Conservation (phyloP, 1,139 yeast species). For the Pichia sp. region DNA sequence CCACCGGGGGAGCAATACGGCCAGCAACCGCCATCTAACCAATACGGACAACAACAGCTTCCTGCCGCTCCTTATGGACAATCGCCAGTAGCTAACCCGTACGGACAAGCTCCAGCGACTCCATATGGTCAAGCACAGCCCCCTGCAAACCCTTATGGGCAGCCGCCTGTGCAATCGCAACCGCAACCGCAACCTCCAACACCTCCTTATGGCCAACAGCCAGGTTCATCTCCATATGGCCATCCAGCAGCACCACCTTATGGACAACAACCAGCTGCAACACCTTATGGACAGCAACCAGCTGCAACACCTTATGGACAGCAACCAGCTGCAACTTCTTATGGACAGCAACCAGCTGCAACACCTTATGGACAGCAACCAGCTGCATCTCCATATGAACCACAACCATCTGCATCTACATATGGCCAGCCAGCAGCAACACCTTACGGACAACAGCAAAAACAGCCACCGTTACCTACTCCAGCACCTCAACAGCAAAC, state of each 20-base stretch:
- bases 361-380: constrained; percentile 7
- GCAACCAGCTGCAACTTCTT: background rate
- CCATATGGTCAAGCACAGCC: constrained; percentile 5
- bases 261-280: background rate
- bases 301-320: constrained; percentile 3
- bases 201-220: constrained; percentile 8
- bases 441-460: constrained; percentile 5
- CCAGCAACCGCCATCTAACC: constrained; percentile 7
- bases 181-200: constrained; percentile 8
- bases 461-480: background rate
- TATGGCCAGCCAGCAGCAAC: background rate
- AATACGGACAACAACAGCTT: constrained; percentile 5
- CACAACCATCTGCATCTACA: background rate
- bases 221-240: background rate
- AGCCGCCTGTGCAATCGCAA: background rate
- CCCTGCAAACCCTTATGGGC: background rate
- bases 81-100: constrained; percentile 1
- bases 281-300: background rate
- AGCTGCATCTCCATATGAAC: background rate
- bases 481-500: background rate
- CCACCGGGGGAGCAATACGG: background rate
- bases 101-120: background rate
- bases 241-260: background rate
- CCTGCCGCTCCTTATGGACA: constrained; percentile 3
- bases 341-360: constrained; percentile 5